Conservation (phyloP, 768 basidiomycete species). For the Boletus vinaceobasis region DNA sequence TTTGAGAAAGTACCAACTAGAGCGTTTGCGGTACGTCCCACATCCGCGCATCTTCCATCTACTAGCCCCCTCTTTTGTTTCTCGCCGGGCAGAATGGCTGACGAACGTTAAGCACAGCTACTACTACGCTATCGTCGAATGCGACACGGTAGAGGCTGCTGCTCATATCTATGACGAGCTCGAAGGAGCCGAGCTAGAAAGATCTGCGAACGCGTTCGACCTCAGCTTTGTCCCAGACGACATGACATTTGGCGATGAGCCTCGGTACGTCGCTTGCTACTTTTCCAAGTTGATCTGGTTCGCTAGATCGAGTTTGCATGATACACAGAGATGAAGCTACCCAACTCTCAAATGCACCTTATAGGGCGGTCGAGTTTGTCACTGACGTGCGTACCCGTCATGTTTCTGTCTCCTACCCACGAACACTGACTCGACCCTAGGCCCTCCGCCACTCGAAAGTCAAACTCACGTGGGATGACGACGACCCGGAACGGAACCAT, state of each 20-base stretch:
- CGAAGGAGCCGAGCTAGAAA: conserved; percentile 93
- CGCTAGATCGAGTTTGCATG: not conserved
- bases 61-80: not conserved
- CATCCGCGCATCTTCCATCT: not conserved
- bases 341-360: conserved; percentile 53
- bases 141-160: conserved; percentile 74
- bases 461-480: conserved; percentile 97
- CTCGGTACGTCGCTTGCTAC: conserved; percentile 44
- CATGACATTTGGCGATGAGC: conserved; percentile 80
- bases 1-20: conserved; percentile 86
- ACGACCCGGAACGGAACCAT: conserved; percentile 83
- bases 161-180: conserved; percentile 79
- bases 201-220: conserved; percentile 94
- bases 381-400: conserved; percentile 68
- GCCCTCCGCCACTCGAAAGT: conserved; percentile 97
- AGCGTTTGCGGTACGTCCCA: conserved; percentile 73
- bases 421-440: conserved; percentile 37
- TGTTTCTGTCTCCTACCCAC: not conserved
- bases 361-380: conserved; percentile 82
- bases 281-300: not conserved
- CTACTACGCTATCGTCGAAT: conserved; percentile 92
- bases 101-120: conserved; percentile 53
- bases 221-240: conserved; percentile 90
- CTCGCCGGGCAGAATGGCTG: not conserved
- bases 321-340: conserved; percentile 76